Evolutionary conservation across 2,329 filamentous ascomycete genomes (phyloP), one percentile per base, ranked within the genome.

Genomic region (Zopfia rhizophila): DNA sequence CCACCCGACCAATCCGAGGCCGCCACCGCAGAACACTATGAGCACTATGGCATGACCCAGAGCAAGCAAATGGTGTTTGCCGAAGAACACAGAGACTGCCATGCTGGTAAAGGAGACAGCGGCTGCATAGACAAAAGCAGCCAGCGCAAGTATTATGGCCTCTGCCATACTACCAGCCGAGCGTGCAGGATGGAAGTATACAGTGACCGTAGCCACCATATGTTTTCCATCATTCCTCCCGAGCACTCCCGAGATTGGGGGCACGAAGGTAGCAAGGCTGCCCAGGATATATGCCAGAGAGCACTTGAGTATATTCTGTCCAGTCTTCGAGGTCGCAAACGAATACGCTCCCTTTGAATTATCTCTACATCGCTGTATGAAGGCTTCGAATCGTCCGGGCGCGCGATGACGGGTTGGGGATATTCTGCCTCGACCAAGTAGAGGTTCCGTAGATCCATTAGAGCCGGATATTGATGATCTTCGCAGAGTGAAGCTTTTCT

Each of bases 161-260:
- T 96, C 90, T 46, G 90, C 82, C 91, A 97, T 96, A 56, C 89
- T 94, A 1, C 93, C 93, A 18, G 87, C 83, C 13, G 90, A 90
- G 46, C 93, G 82, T 5, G 91, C 90, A 4, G 93, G 91, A 69
- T 97, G 91, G 63, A 97, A 97, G 66, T 96, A 97, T 8, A 97
- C 92, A 1, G 91, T 95, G 46, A 97, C 85, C 2, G 93, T 97
- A 22, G 91, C 91, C 38, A 96, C 91, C 65, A 96, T 87, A 72
- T 97, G 93, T 67, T 97, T 97, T 38, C 91, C 91, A 72, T 96
- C 92, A 65, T 91, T 88, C 53, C 87, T 81, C 8, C 93, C 93
- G 12, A 97, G 78, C 45, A 91, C 83, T 6, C 79, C 75, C 12
- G 91, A 86, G 44, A 96, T 79, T 3, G 82, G 81, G 2, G 87